These are phyloP conservation scores for Azolla pinnata DNA, from an alignment of 75 land plant genomes.

Conservation along the genomic window DNA sequence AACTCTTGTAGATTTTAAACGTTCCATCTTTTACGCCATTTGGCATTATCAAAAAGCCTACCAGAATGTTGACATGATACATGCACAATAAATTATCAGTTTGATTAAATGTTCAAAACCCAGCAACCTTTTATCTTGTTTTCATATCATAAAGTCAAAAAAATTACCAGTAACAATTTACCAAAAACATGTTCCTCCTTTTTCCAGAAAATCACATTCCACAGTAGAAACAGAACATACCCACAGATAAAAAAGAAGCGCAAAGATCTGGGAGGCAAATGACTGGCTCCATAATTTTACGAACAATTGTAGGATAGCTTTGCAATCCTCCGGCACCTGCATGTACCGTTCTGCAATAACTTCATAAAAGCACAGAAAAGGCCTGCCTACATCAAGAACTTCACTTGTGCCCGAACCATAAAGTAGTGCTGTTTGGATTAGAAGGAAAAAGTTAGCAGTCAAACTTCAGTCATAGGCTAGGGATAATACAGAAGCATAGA, in stretches of 20 bases:
- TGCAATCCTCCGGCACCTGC: conserved; percentile 55
- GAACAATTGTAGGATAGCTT: conserved; percentile 62
- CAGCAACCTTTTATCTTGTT: too few species aligned
- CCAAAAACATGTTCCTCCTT: too few species aligned
- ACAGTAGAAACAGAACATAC: conserved; percentile 26
- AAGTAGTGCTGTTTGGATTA: conserved; percentile 25
- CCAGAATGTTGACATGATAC: too few species aligned
- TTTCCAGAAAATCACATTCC: background rate
- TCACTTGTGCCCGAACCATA: conserved; percentile 10
- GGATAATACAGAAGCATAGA: background rate
- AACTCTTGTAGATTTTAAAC: too few species aligned
- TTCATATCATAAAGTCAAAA: background rate
- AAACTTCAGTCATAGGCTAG: background rate
- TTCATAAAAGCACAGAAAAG: conserved; percentile 65
- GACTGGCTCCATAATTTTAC: conserved; percentile 96
- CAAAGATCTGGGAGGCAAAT: conserved; percentile 87
- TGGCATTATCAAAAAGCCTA: too few species aligned
- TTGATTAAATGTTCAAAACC: too few species aligned
- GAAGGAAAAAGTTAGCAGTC: too few species aligned
- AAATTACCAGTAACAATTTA: too few species aligned
- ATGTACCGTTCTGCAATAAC: conserved; percentile 86
- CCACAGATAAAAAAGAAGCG: conserved; percentile 93
- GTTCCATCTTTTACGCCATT: too few species aligned
- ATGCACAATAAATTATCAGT: too few species aligned
- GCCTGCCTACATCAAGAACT: conserved; percentile 2